These are phyloP conservation scores for Saussurea involucrata DNA, from an alignment of 129 eudicot genomes.

Conservation along the genomic window DNA sequence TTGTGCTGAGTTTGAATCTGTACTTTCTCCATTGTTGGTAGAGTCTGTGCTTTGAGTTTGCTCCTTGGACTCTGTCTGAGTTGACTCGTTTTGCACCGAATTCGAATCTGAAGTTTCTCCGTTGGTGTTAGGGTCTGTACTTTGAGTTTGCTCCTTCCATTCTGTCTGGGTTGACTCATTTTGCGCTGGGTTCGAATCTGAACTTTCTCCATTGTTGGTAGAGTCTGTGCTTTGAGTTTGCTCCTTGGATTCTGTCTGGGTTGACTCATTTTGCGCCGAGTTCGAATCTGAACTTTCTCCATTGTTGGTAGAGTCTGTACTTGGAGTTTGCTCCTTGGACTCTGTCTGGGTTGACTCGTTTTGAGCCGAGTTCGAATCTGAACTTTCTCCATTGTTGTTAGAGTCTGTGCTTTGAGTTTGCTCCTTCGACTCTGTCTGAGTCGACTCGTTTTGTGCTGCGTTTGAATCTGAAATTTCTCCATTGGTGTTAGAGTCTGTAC, in stretches of 20 bases:
- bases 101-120: slow-evolving; percentile 15
- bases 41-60: slow-evolving; percentile 26
- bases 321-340: slow-evolving; percentile 23
- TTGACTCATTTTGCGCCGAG: slow-evolving; percentile 25
- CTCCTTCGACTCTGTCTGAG: slow-evolving; percentile 17
- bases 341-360: slow-evolving; percentile 36
- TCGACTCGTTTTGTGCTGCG: slow-evolving; percentile 19
- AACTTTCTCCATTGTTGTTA: slow-evolving; percentile 19
- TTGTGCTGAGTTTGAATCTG: slow-evolving; percentile 26
- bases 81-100: slow-evolving; percentile 12
- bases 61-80: slow-evolving; percentile 5
- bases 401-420: slow-evolving; percentile 11
- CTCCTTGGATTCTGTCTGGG: slow-evolving; percentile 24
- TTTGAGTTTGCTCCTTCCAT: slow-evolving; percentile 27
- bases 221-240: slow-evolving; percentile 19
- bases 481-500: neutral
- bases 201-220: slow-evolving; percentile 1
- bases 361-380: slow-evolving; percentile 17
- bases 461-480: neutral
- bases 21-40: neutral
- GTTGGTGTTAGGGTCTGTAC: neutral
- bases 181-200: slow-evolving; percentile 21
- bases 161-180: slow-evolving; percentile 31
- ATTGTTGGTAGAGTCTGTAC: slow-evolving; percentile 18
- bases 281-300: slow-evolving; percentile 9